Evolutionary conservation across 2,329 filamentous ascomycete genomes (phyloP), one percentile per base, ranked within the genome.

Genomic region (Ophiostoma ips): DNA sequence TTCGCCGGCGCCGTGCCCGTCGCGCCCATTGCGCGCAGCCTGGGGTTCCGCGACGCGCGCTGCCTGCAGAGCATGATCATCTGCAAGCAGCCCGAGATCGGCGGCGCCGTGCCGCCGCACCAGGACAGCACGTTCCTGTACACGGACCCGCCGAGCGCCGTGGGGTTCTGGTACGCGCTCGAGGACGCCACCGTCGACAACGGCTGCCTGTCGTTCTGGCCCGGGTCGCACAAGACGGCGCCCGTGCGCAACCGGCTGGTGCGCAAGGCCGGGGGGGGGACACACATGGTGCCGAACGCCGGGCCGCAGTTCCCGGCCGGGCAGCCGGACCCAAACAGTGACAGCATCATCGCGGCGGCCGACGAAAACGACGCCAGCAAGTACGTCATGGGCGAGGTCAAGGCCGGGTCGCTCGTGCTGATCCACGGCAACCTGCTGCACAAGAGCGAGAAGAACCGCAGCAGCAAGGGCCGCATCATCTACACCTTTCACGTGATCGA

Each of bases 401-500:
- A 89, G 69, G 88, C 89, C 0, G 92, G 92, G 0, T 85, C 84
- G 44, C 65, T 98, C 64, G 88, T 96, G 45, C 68, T 98, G 55
- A 96, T 98, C 56, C 90, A 98, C 68, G 92, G 92, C 1, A 96
- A 96, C 65, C 68, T 95, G 58, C 64, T 96, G 68, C 92, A 98
- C 67, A 94, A 94, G 77, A 95, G 89, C 63, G 88, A 95, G 76
- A 86, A 77, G 72, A 98, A 98, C 63, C 75, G 77, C 50, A 94
- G 89, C 63, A 67, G 75, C 56, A 90, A 87, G 71, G 88, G 89
- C 19, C 75, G 90, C 57, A 94, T 92, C 62, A 95, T 95, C 49
- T 98, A 96, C 66, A 96, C 92, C 0, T 98, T 96, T 64, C 92
- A 98, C 69, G 78, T 94, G 52, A 96, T 96, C 60, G 92, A 96